Evolutionary conservation across 768 basidiomycete species (phyloP).

Genomic region (Udeniomyces megalosporus): DNA sequence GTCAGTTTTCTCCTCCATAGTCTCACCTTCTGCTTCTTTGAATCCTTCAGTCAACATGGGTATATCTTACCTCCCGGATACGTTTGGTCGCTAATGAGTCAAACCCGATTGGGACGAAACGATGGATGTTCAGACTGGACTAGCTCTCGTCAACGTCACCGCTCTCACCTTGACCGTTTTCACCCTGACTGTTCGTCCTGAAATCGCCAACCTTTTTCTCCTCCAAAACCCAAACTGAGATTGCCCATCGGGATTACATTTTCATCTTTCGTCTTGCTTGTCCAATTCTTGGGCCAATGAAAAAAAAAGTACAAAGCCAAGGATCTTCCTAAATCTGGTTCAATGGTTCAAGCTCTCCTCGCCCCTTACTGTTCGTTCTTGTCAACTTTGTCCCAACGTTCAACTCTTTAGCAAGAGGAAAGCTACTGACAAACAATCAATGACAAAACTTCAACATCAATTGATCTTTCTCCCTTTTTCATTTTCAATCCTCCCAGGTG

Average conservation of each 20-base stretch:
- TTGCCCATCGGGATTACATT: no score
- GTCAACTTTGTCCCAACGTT: no score
- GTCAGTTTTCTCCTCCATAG: slow-evolving; percentile 23
- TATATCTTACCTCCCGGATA: no score
- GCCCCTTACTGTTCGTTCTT: slow-evolving; percentile 54
- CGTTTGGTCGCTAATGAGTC: no score
- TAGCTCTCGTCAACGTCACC: slow-evolving; percentile 42
- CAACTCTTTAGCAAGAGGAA: no score
- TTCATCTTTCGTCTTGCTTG: not conserved
- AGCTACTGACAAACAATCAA: no score
- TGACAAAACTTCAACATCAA: no score
- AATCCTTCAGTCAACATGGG: no score
- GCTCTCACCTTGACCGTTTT: slow-evolving; percentile 41
- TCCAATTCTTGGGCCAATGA: no score
- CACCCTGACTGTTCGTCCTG: slow-evolving; percentile 42
- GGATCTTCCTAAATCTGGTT: slow-evolving; percentile 31
- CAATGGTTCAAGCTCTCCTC: slow-evolving; percentile 40
- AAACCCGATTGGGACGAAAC: no score
- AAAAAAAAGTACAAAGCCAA: slow-evolving; percentile 42
- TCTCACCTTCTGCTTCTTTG: not conserved
- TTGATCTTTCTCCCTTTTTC: not conserved
- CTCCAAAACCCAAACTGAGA: not conserved
- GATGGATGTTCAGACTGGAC: slow-evolving; percentile 40
- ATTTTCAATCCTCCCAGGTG: not conserved
- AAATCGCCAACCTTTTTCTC: not conserved